Evolutionary conservation across 257 asterid species (phyloP), one percentile per base, ranked within the genome.

Genomic region (Eustoma russellianum): DNA sequence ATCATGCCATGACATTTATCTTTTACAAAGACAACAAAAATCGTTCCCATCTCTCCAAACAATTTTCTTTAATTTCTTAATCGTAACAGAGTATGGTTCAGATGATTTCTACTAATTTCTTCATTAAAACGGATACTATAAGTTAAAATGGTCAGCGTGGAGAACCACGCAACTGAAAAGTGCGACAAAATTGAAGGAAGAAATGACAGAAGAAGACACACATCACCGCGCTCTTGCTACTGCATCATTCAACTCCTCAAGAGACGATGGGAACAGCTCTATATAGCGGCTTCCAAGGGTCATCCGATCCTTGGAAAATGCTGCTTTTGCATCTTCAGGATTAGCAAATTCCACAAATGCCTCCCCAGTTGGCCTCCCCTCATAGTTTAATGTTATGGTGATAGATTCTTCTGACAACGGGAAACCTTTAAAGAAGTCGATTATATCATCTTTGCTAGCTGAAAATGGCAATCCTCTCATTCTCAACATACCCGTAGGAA

Each of bases 381-480:
- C 96, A 3, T 53, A 66, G 58, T 76, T 84, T 35, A 64, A 66
- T 41, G 74, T 62, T 53, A 91, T 69, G 67, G 80, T 83, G 50
- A 91, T 70, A 0, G 92, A 77, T 54, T 86, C 83, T 58, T 91
- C 95, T 0, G 92, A 67, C 66, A 86, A 46, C 28, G 50, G 50
- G 53, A 80, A 86, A 52, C 80, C 75, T 66, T 79, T 79, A 55
- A 86, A 91, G 77, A 91, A 91, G 41, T 83, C 94, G 16, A 78
- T 65, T 53, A 91, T 77, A 48, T 91, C 98, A 9, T 82, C 87
- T 69, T 91, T 91, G 60, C 86, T 79, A 14, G 96, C 96, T 51
- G 96, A 86, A 71, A 81, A 91, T 17, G 98, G 96, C 80, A 91
- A 65, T 9, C 92, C 87, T 75, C 92, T 76, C 92, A 79, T 77